Conservation (phyloP, 176 grass and related monocot species). For the Oryza glaberrima region DNA sequence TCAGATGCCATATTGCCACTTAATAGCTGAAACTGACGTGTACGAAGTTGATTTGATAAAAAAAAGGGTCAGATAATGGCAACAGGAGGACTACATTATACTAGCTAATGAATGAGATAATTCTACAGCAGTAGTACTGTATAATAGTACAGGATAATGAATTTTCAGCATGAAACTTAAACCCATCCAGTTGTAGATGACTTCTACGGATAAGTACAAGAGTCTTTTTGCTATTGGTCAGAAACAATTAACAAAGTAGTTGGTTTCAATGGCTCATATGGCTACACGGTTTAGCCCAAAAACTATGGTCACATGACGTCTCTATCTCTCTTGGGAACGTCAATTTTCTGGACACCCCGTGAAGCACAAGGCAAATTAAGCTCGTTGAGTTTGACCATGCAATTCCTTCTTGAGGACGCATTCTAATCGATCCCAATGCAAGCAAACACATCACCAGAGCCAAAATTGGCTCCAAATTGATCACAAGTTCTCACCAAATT, state of each 20-base stretch:
- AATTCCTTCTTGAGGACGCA: not conserved
- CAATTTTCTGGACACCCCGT: not conserved
- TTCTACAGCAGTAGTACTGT: not conserved
- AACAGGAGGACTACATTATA: not conserved
- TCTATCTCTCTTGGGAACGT: constrained; percentile 14
- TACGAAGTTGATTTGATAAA: not conserved
- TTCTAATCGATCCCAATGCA: not conserved
- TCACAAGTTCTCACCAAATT: not conserved
- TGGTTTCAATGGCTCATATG: not conserved
- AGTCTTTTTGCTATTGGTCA: constrained; percentile 14
- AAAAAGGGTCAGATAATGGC: not conserved
- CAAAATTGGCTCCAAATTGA: not conserved
- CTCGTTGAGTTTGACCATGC: constrained; percentile 32
- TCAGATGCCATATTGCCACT: not conserved
- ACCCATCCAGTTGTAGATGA: not conserved
- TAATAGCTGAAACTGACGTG: not conserved
- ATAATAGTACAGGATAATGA: not conserved
- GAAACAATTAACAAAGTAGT: constrained; percentile 2
- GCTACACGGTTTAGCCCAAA: not conserved
- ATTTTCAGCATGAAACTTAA: constrained; percentile 10
- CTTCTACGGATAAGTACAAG: constrained; percentile 3
- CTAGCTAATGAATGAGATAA: not conserved
- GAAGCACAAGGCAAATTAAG: constrained; percentile 10
- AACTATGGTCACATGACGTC: not conserved
- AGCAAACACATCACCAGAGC: not conserved